These are phyloP conservation scores for Discostella stelligera DNA, from an alignment of 352 stramenopile genomes.

Conservation along the genomic window DNA sequence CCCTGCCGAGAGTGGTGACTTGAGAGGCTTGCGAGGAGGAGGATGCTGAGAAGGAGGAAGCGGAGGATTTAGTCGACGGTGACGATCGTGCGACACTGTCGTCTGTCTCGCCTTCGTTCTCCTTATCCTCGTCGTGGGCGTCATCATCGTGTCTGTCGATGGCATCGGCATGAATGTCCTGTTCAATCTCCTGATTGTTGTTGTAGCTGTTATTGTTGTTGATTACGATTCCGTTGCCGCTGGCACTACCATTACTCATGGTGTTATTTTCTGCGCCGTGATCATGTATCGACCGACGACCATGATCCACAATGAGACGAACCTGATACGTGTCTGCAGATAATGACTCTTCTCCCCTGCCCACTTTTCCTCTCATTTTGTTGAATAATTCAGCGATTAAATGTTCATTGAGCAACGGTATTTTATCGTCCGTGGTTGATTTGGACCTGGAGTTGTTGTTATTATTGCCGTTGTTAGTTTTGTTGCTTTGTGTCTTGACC, in stretches of 20 bases:
- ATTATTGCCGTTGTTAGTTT: no score
- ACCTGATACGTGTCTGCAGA: slow-evolving; percentile 47
- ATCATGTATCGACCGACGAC: slow-evolving; percentile 1
- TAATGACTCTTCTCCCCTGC: slow-evolving; percentile 5
- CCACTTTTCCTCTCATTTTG: slow-evolving; percentile 7
- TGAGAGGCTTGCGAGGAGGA: background rate
- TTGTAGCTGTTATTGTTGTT: background rate
- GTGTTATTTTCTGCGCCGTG: slow-evolving; percentile 1
- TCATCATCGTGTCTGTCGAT: background rate
- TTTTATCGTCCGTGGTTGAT: slow-evolving; percentile 5
- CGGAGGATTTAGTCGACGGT: background rate
- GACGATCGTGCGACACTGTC: background rate
- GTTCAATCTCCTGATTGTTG: background rate
- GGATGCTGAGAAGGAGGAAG: background rate
- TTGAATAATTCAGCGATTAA: slow-evolving; percentile 54
- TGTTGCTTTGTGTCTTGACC: no score
- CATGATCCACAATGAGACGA: slow-evolving; percentile 42
- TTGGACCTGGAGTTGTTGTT: background rate
- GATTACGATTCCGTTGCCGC: background rate
- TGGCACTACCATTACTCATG: background rate
- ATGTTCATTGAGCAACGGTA: slow-evolving; percentile 51
- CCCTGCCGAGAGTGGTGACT: slow-evolving; percentile 45
- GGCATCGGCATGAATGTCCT: background rate
- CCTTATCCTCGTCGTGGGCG: background rate
- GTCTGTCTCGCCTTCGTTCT: background rate